Percentiles rank a stretch among this genome's conserved stretches.
Conservation (phyloP, 2,329 filamentous ascomycete genomes). For the Fusarium liriodendri region DNA sequence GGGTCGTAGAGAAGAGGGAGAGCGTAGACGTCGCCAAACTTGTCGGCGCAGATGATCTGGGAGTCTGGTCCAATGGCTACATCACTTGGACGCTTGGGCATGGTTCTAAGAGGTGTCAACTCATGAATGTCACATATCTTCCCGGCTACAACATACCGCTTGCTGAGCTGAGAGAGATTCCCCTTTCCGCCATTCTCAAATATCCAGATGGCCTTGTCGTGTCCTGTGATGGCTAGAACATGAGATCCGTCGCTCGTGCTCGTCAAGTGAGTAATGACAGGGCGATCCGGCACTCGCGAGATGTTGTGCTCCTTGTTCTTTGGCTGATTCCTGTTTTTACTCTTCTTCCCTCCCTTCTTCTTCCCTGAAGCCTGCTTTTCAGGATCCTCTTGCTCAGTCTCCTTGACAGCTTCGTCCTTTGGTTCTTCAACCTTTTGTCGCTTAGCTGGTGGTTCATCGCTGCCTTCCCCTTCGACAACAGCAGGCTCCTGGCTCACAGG, state of each 20-base stretch:
- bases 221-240: constrained; percentile 83
- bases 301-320: constrained; percentile 34
- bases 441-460: constrained; percentile 50
- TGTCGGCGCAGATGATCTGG: constrained; percentile 87
- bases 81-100: constrained; percentile 91
- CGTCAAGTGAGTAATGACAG: constrained; percentile 77
- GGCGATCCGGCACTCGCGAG: constrained; percentile 58
- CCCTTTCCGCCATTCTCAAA: constrained; percentile 75
- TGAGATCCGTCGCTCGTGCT: constrained; percentile 73
- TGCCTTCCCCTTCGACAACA: constrained; percentile 28
- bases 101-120: constrained; percentile 65
- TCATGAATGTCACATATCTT: not conserved
- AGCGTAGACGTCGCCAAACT: constrained; percentile 96
- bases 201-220: constrained; percentile 91
- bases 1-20: constrained; percentile 70
- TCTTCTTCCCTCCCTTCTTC: constrained; percentile 45
- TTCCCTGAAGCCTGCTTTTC: constrained; percentile 32
- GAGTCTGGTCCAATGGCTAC: constrained; percentile 76
- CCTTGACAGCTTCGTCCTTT: constrained; percentile 33
- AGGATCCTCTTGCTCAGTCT: constrained; percentile 28
- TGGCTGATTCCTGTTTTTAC: constrained; percentile 43
- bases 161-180: constrained; percentile 73
- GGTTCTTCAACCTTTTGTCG: constrained; percentile 47
- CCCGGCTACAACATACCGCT: constrained; percentile 64
- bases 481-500: constrained; percentile 11